Evolutionary conservation across 371 early-diverging fungal genomes (phyloP).

Genomic region (Rhizomucor miehei): DNA sequence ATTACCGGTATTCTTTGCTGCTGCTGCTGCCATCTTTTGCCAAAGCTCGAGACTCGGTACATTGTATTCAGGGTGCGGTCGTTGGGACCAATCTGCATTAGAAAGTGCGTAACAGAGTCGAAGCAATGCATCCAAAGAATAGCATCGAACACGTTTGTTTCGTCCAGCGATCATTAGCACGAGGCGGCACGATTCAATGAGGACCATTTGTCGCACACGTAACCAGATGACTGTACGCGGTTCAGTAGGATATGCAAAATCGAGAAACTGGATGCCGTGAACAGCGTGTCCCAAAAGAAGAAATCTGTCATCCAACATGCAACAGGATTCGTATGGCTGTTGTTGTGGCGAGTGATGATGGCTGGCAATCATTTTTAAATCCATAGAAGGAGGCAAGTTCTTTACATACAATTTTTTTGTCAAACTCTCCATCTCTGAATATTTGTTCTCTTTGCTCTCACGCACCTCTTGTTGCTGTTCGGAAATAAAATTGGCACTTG

Average conservation of each 20-base stretch:
- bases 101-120: conserved; percentile 27
- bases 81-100: conserved; percentile 22
- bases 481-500: too few species aligned
- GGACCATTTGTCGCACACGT: conserved; percentile 26
- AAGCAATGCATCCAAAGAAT: conserved; percentile 34
- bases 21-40: conserved; percentile 21
- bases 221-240: conserved; percentile 31
- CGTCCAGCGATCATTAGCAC: conserved; percentile 33
- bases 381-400: too few species aligned
- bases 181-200: conserved; percentile 27
- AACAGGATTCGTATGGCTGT: conserved; percentile 31
- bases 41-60: conserved; percentile 17
- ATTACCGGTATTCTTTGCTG: conserved; percentile 12
- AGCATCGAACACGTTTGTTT: conserved; percentile 42
- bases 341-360: too few species aligned
- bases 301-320: conserved; percentile 37
- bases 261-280: conserved; percentile 26
- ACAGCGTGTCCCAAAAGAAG: conserved; percentile 25
- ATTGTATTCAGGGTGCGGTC: conserved; percentile 15
- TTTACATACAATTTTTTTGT: too few species aligned
- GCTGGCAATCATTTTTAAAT: too few species aligned
- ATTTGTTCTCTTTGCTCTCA: too few species aligned
- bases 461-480: too few species aligned
- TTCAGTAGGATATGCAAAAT: conserved; percentile 8
- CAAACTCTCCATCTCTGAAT: too few species aligned